These are phyloP conservation scores for Kewa caespitosa DNA, from an alignment of 179 eudicot genomes.

Conservation along the genomic window DNA sequence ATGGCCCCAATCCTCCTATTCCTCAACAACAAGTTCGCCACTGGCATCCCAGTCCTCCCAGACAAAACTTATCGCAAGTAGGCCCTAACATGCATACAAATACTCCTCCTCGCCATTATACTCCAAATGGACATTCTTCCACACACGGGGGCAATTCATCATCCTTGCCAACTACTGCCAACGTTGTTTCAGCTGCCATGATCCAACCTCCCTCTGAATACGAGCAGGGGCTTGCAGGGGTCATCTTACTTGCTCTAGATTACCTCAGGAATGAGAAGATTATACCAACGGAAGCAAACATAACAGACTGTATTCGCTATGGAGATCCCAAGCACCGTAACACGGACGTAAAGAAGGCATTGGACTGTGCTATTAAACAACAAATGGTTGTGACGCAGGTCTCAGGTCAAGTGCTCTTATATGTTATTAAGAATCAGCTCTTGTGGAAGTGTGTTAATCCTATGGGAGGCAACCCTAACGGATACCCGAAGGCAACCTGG, in stretches of 20 bases:
- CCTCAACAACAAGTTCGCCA: conserved; percentile 38
- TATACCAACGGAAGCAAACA: conserved; percentile 68
- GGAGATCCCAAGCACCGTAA: conserved; percentile 65
- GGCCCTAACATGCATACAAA: conserved; percentile 33
- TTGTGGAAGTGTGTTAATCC: conserved; percentile 77
- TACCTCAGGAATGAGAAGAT: conserved; percentile 66
- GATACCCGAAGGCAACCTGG: conserved; percentile 65
- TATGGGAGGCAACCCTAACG: conserved; percentile 47
- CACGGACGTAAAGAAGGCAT: conserved; percentile 67
- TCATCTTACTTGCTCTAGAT: conserved; percentile 69
- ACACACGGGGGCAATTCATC: conserved; percentile 17
- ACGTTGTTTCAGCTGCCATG: conserved; percentile 20
- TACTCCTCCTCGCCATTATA: conserved; percentile 31
- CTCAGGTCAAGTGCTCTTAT: conserved; percentile 50
- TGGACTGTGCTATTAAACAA: conserved; percentile 63
- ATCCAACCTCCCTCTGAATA: conserved; percentile 53
- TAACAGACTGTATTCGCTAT: conserved; percentile 68
- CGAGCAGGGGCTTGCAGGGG: conserved; percentile 72
- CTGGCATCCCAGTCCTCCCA: conserved; percentile 34
- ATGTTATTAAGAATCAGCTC: conserved; percentile 63
- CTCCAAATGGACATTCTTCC: conserved; percentile 27
- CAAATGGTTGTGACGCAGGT: conserved; percentile 57
- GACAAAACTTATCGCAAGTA: conserved; percentile 39
- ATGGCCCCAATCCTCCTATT: conserved; percentile 32
- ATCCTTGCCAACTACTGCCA: conserved; percentile 16